phyloP scores from a whole-genome alignment of 1,284 basidiomycete genomes.

The Leucoagaricus sp. region DNA sequence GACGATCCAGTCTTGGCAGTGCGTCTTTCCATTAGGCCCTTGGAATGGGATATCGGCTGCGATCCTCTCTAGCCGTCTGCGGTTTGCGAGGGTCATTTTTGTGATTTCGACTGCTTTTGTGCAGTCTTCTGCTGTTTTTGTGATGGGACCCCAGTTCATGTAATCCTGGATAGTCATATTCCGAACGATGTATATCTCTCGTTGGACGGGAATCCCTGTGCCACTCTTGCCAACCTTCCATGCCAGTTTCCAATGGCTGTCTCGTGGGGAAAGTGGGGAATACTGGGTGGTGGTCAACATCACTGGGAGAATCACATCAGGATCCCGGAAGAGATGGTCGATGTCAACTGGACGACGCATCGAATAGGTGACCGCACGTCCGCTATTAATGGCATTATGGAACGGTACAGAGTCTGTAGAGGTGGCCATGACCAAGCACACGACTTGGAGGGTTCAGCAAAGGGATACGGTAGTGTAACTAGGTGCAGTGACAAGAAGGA shows the following conservation, averaged over 20 bases:
- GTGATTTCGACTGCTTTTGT: slow-evolving; percentile 13
- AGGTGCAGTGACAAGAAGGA: slow-evolving; percentile 1
- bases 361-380: slow-evolving; percentile 7
- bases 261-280: slow-evolving; percentile 9
- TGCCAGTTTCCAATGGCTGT: slow-evolving; percentile 13
- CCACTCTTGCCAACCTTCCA: slow-evolving; percentile 14
- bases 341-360: slow-evolving; percentile 15
- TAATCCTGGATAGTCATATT: slow-evolving; percentile 13
- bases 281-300: slow-evolving; percentile 8
- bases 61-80: slow-evolving; percentile 12
- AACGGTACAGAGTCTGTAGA: neutral
- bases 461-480: neutral
- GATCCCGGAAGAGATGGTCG: slow-evolving; percentile 13
- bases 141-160: slow-evolving; percentile 14
- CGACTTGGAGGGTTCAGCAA: neutral
- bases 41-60: slow-evolving; percentile 4
- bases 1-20: slow-evolving; percentile 14
- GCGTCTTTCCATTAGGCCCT: slow-evolving; percentile 10
- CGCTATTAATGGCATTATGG: slow-evolving; percentile 1
- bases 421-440: neutral
- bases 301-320: slow-evolving; percentile 7
- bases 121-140: slow-evolving; percentile 11
- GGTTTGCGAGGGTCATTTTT: slow-evolving; percentile 10
- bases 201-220: slow-evolving; percentile 10
- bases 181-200: slow-evolving; percentile 10